Conservation (phyloP, 2,329 filamentous ascomycete species). For the Hysterium pulicare region DNA sequence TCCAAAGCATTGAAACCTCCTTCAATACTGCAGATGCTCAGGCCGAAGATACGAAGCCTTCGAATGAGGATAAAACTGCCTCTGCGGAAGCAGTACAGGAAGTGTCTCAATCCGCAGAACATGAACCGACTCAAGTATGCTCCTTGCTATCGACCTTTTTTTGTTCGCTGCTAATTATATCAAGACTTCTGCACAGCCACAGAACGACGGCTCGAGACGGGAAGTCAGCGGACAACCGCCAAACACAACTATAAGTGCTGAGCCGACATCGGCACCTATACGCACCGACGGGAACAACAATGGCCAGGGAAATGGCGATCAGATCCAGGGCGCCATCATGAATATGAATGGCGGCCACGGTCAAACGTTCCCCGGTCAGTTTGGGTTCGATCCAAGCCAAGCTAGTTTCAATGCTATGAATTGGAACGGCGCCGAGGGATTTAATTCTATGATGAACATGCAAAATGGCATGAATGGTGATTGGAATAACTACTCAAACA, state of each 20-base stretch:
- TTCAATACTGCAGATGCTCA: background rate
- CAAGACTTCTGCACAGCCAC: background rate
- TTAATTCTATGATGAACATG: conserved; percentile 65
- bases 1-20: conserved; percentile 27
- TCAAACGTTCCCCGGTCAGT: conserved; percentile 11
- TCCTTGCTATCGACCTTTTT: background rate
- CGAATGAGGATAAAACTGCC: background rate
- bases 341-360: conserved; percentile 14
- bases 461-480: conserved; percentile 52
- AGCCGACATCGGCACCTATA: conserved; percentile 1
- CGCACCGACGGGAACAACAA: conserved; percentile 12
- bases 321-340: conserved; percentile 12
- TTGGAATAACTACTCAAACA: conserved; percentile 77
- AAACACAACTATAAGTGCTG: background rate
- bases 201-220: background rate
- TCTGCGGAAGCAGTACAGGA: background rate
- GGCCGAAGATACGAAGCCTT: background rate
- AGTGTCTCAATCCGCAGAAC: background rate
- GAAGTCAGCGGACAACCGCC: background rate
- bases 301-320: conserved; percentile 9
- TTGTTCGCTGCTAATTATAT: background rate
- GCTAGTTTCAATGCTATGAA: conserved; percentile 57
- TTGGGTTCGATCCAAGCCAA: conserved; percentile 43
- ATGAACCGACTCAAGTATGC: background rate
- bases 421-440: conserved; percentile 60